phyloP scores from a whole-genome alignment of 2,329 filamentous ascomycete species.

The Berkeleyomyces basicola region DNA sequence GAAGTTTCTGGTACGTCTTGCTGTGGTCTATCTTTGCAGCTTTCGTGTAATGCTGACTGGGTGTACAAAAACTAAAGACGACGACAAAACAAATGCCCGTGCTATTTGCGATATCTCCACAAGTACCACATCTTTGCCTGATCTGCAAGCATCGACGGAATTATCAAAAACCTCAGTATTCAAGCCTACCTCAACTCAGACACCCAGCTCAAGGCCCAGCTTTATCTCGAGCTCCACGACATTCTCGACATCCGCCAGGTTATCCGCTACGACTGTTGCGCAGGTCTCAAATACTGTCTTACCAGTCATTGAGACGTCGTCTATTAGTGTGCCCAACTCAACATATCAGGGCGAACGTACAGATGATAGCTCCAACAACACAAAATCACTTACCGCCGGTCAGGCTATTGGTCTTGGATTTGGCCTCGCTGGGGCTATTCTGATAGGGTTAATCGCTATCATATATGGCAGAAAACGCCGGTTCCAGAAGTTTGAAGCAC shows the following conservation, averaged over 20 bases:
- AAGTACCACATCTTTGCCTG: neutral
- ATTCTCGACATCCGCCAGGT: slow-evolving; percentile 6
- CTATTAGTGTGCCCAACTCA: slow-evolving; percentile 13
- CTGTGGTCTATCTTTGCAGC: neutral
- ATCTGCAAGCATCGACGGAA: neutral
- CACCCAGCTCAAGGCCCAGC: neutral
- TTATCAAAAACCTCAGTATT: neutral
- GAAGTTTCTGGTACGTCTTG: slow-evolving; percentile 4
- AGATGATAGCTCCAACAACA: slow-evolving; percentile 11
- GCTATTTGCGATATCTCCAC: neutral
- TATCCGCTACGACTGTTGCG: neutral
- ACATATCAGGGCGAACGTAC: slow-evolving; percentile 12
- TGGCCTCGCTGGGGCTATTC: slow-evolving; percentile 33
- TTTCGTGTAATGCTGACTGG: neutral
- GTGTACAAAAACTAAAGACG: neutral
- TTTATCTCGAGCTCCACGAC: slow-evolving; percentile 6
- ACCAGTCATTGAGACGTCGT: neutral
- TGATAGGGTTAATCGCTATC: slow-evolving; percentile 32
- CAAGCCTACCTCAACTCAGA: neutral
- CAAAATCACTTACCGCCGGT: slow-evolving; percentile 20
- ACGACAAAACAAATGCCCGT: neutral
- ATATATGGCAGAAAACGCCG: slow-evolving; percentile 28
- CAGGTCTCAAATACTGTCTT: neutral
- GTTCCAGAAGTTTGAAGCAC: slow-evolving; percentile 22
- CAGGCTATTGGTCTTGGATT: slow-evolving; percentile 43